phyloP scores from a whole-genome alignment of 345 rosid genomes.

The Anastatica hierochuntica region DNA sequence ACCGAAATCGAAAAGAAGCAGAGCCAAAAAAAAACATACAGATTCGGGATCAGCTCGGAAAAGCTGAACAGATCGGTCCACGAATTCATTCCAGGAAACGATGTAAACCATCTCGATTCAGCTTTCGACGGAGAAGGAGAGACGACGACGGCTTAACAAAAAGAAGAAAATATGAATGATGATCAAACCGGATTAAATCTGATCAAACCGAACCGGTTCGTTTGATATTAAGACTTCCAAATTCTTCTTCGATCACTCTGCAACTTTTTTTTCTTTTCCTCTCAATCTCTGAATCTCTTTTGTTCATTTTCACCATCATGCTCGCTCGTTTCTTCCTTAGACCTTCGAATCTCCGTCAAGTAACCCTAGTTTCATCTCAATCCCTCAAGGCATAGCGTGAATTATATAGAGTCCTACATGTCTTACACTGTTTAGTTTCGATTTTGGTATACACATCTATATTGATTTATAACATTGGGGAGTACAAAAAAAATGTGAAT shows the following conservation, averaged over 20 bases:
- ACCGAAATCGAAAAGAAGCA: constrained; percentile 1
- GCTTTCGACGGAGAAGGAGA: constrained; percentile 16
- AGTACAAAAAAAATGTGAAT: too few species aligned
- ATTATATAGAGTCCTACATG: too few species aligned
- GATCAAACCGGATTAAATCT: constrained; percentile 6
- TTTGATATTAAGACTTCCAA: constrained; percentile 20
- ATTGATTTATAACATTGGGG: too few species aligned
- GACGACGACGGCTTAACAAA: constrained; percentile 1
- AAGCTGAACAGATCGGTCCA: constrained; percentile 63
- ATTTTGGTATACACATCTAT: too few species aligned
- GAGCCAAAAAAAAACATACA: constrained; percentile 33
- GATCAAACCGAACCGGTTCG: neutral
- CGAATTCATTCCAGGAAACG: constrained; percentile 80
- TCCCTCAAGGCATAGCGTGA: too few species aligned
- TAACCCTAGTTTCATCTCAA: constrained; percentile 31
- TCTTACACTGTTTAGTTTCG: too few species aligned
- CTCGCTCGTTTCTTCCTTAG: constrained; percentile 57
- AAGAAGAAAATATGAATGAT: neutral
- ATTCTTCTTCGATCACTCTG: constrained; percentile 20
- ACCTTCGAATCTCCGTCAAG: constrained; percentile 47
- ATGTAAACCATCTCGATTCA: constrained; percentile 50
- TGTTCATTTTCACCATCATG: constrained; percentile 36
- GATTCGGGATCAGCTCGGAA: constrained; percentile 90
- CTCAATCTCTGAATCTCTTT: constrained; percentile 4
- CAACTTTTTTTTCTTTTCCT: too few species aligned